Evolutionary conservation across 768 basidiomycete species (phyloP), one percentile per base, ranked within the genome.

Genomic region (Mycena maculata): DNA sequence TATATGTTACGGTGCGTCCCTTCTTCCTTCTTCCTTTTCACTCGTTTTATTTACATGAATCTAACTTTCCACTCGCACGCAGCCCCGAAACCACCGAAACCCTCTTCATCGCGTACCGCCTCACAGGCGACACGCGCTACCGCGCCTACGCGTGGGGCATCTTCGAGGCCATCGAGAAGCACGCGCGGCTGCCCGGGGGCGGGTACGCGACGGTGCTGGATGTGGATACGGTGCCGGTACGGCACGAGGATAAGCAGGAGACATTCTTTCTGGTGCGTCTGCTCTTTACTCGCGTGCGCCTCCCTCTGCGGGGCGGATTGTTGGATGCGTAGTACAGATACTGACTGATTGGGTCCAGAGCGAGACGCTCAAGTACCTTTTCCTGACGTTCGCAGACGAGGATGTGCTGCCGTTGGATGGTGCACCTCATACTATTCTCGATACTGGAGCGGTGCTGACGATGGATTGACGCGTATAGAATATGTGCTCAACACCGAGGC

Each of bases 401-500:
- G 77, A 71, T 20, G 83, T 87, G 30, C 75, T 93, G 39, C 86
- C 91, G 11, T 72, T 93, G 53, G 81, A 83, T 38, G 78, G 90
- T 91, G 69, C 70, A 86, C 18, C 23, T 25, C 39, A 12, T 57
- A 41, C 33, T 23, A 18, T 33, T 15, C 4, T 45, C 44, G 60
- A 23, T 33, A 42, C 5, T 2, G 25, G 15, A 15, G 22, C 27
- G 12, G 13, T n/a, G 30, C 39, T 41, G 27, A n/a, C 39, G 25
- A 42, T 2, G 22, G 41, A 20, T 39, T 16, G 23, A 1, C 6
- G n/a, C 48, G 25, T 28, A 25, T 64, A 89, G 89, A 87, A 69
- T 85, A 88, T 69, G 91, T 93, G 28, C 91, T 93, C 80, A 94
- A 92, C 71, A 94, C 93, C 11, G 92, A 94, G 82, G 90, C 87